Conservation (phyloP, 441 rosid genomes). For the Syzygium malaccense region DNA sequence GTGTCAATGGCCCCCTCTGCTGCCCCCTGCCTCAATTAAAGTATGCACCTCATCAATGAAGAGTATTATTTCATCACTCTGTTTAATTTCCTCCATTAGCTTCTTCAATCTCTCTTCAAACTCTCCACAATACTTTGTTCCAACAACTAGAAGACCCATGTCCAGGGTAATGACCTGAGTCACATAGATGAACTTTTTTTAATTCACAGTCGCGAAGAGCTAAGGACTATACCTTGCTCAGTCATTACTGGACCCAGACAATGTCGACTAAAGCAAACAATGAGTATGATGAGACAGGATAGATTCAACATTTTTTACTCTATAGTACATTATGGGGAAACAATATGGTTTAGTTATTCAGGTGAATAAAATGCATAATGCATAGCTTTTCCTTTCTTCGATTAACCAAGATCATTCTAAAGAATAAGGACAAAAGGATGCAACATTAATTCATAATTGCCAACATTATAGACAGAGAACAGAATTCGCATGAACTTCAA, state of each 20-base stretch:
- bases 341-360: background rate
- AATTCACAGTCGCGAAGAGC: background rate
- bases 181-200: constrained; percentile 1
- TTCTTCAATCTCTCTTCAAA: constrained; percentile 90
- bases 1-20: constrained; percentile 94
- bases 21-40: constrained; percentile 85
- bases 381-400: background rate
- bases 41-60: constrained; percentile 98
- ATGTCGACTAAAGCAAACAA: background rate
- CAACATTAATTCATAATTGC: background rate
- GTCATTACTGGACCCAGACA: background rate
- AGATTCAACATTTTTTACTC: background rate
- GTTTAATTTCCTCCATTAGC: constrained; percentile 84
- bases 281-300: background rate
- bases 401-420: background rate
- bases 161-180: constrained; percentile 86
- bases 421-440: background rate
- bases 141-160: constrained; percentile 97
- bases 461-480: background rate
- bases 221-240: background rate
- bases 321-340: background rate
- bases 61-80: constrained; percentile 72
- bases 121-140: constrained; percentile 96
- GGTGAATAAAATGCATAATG: background rate
- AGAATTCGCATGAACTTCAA: background rate